phyloP scores from a whole-genome alignment of 768 basidiomycete species.

The Phaffia australis region DNA sequence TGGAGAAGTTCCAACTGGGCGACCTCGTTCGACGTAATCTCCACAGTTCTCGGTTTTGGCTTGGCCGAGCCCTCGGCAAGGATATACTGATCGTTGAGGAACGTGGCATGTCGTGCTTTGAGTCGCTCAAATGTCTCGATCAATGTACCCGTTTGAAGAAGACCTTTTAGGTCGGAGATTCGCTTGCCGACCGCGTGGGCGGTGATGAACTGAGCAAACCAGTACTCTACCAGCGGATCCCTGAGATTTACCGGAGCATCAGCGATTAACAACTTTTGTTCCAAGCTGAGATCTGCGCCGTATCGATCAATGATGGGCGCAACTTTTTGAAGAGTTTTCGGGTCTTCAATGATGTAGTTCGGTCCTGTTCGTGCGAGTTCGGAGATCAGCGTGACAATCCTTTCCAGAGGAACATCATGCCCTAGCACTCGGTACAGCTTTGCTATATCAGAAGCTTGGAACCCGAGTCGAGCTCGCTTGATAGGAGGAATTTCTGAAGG shows the following conservation, averaged over 20 bases:
- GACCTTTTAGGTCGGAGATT: constrained; percentile 42
- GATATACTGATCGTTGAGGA: constrained; percentile 24
- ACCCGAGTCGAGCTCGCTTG: constrained; percentile 45
- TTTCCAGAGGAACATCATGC: constrained; percentile 32
- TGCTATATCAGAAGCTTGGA: constrained; percentile 29
- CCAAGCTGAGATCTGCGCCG: constrained; percentile 32
- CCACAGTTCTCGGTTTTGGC: constrained; percentile 8
- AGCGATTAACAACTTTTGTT: constrained; percentile 36
- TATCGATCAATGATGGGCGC: constrained; percentile 35
- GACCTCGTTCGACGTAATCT: constrained; percentile 25
- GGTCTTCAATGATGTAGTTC: constrained; percentile 31
- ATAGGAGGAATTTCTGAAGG: constrained; percentile 47
- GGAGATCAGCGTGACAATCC: constrained; percentile 36
- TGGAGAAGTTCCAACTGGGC: constrained; percentile 59
- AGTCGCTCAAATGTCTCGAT: constrained; percentile 4
- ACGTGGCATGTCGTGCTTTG: neutral
- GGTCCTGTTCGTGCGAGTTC: constrained; percentile 32
- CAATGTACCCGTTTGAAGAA: neutral
- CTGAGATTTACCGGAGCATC: constrained; percentile 37
- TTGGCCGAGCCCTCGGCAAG: constrained; percentile 19
- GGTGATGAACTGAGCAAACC: constrained; percentile 40
- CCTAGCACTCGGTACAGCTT: constrained; percentile 37
- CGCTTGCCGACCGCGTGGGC: constrained; percentile 41
- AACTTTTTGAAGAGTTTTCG: constrained; percentile 29
- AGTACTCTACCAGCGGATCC: constrained; percentile 32